Evolutionary conservation across 2,329 filamentous ascomycete genomes (phyloP), one percentile per base, ranked within the genome.

Genomic region (Sarocladium oryzae): DNA sequence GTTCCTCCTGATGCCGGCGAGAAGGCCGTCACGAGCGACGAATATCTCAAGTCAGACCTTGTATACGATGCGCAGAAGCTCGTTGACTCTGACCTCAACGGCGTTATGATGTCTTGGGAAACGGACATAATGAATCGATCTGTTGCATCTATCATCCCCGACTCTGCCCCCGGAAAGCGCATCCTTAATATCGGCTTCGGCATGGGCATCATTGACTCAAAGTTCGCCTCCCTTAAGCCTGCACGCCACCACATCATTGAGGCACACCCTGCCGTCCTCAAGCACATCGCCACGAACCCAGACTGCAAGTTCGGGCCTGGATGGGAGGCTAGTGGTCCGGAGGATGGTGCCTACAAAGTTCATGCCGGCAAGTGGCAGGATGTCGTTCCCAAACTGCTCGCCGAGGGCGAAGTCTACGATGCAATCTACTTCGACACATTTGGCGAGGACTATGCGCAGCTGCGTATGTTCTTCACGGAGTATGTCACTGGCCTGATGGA

Each of bases 391-490:
- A 71, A 73, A 49, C 72, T 95, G 7, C 70, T 92, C 1, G 79
- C 81, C 53, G 70, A 81, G 36, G 86, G 86, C 9, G 78, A 86
- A 60, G 71, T 82, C 11, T 91, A 92, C 62, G 88, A 95, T 63
- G 88, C 86, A 24, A 89, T 99, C 58, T 99, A 97, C 73, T 97
- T 96, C 63, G 93, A 99, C 64, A 99, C 93, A 0, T 97, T 97
- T 66, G 93, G 90, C 6, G 93, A 99, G 70, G 88, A 93, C 56
- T 99, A 97, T 68, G 75, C 76, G 2, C 88, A 92, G 65, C 81
- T 97, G 24, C 85, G 86, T 43, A 76, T 84, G 54, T 96, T 97
- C 72, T 96, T 97, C 65, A 85, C 80, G 2, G 93, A 97, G 66
- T 83, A 86, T 59, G 84, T 97, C 10, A 88, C 93, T 28, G 85